Base-by-base conservation (phyloP, 768 basidiomycete genomes). In the Polyporus arcularius region DNA sequence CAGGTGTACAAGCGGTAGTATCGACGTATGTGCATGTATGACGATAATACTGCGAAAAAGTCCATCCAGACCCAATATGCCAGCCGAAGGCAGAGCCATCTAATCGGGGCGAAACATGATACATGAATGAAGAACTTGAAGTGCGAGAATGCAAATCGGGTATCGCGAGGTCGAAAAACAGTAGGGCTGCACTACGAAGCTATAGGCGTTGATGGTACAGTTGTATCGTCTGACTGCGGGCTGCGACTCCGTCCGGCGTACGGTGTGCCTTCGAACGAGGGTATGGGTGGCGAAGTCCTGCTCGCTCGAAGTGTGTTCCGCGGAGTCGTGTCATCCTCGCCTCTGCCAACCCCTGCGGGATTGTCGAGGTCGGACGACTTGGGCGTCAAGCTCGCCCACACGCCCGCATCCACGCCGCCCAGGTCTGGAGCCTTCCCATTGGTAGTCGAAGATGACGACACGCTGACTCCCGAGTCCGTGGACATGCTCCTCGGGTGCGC, bases 241-340 rank as follows among this genome's bases (percentile, higher is more conserved):
- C 70, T 73, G 21, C 64, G 67, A 40, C 69, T 69, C 21, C 72
- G 72, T 39, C 67, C 68, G 15, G 62, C 57, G 40, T 67, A 64
- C 9, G 64, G 59, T 21, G 67, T 67, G 43, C 65, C 66, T 12
- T 50, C 62, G 28, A 66, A 59, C 10, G 60, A 49, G 28, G 69
- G 68, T 46, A 66, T 61, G 42, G 64, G 57, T 12, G 65, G 65
- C 11, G 69, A 63, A 50, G 58, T 61, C 5, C 66, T 65, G 11
- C 68, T 65, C 48, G 64, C 69, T 39, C 75, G 69, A 18, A 75
- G 52, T 2, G 80, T 77, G 72, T 74, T 78, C 57, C 78, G 77
- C 50, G 84, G 82, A 38, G 84, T 84, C 40, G 73, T 74, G 53
- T 78, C 79, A 58, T 79, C 65, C 7, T 52, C 60, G 9, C 55